Evolutionary conservation across 768 basidiomycete species (phyloP), one percentile per base, ranked within the genome.

Genomic region (Boletus rufocinnamomeus): DNA sequence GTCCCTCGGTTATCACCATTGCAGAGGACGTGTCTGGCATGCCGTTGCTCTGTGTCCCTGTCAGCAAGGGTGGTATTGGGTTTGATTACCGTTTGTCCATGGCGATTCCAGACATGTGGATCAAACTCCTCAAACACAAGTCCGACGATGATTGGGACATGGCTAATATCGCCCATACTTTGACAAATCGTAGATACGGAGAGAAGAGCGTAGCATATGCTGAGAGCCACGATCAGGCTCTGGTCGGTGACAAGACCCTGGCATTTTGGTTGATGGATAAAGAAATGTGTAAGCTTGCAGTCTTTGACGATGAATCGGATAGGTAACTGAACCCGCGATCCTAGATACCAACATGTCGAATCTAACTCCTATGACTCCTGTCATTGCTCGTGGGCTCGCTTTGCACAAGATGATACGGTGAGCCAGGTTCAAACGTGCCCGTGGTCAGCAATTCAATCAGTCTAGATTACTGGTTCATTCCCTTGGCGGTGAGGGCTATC

Each of bases 221-320:
- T 52, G 97, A 99, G 76, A 94, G 91, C 65, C 97, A 98, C 63
- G 96, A 98, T 74, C 97, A 99, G 72, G 96, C 97, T 16, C 82
- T 99, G 30, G 97, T 99, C 0, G 97, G 97, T 14, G 97, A 99
- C 78, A 99, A 99, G 79, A 98, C 96, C 3, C 69, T 99, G 46
- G 97, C 97, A 4, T 99, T 99, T 76, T 99, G 97, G 97, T 75
- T 98, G 57, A 99, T 99, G 97, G 97, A 99, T 75, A 96, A 96
- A 76, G 97, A 98, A 75, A 99, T 99, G 97, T 98, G 95, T 95
- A 80, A 66, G 85, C 79, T 35, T 21, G 1, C 48, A 23, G 9
- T 54, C 23, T 27, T 28, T 35, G 40, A 38, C 1, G 38, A 6
- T 48, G 23, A 32, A 38, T 43, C 23, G 25, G 32, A 32, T 25